Conservation (phyloP, 2,329 filamentous ascomycete genomes). For the Pseudopyricularia javanii region DNA sequence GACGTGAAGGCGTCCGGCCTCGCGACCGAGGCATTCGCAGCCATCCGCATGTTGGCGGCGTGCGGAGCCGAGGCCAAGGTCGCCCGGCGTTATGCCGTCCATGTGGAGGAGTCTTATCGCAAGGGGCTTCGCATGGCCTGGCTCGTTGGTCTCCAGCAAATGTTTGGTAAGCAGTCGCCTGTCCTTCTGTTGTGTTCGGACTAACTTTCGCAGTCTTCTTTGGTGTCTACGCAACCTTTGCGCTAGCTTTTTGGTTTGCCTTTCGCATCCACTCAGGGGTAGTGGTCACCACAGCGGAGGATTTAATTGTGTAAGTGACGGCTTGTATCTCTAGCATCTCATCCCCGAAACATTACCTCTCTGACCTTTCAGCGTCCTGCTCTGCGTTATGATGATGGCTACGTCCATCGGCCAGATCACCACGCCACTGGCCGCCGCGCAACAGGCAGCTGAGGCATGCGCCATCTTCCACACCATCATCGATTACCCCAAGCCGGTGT, state of each 20-base stretch:
- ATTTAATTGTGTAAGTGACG: slow-evolving; percentile 42
- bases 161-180: slow-evolving; percentile 8
- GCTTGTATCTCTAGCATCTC: too few species aligned
- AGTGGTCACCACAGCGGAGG: slow-evolving; percentile 34
- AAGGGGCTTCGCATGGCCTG: slow-evolving; percentile 14
- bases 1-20: slow-evolving; percentile 22
- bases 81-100: slow-evolving; percentile 19
- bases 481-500: slow-evolving; percentile 24
- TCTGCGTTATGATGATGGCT: slow-evolving; percentile 47
- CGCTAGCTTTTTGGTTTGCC: slow-evolving; percentile 50
- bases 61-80: slow-evolving; percentile 25
- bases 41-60: slow-evolving; percentile 29
- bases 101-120: slow-evolving; percentile 21
- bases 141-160: slow-evolving; percentile 13
- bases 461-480: slow-evolving; percentile 43
- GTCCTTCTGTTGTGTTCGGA: background rate
- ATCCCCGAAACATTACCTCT: too few species aligned
- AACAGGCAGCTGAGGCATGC: slow-evolving; percentile 41
- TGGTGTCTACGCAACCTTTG: slow-evolving; percentile 27
- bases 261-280: slow-evolving; percentile 35
- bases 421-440: slow-evolving; percentile 40
- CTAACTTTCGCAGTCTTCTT: slow-evolving; percentile 13
- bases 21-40: slow-evolving; percentile 25
- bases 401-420: slow-evolving; percentile 43
- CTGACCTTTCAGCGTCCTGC: slow-evolving; percentile 32